These are phyloP conservation scores for Acaromyces ingoldii DNA, from an alignment of 1,284 basidiomycete genomes.

Conservation along the genomic window DNA sequence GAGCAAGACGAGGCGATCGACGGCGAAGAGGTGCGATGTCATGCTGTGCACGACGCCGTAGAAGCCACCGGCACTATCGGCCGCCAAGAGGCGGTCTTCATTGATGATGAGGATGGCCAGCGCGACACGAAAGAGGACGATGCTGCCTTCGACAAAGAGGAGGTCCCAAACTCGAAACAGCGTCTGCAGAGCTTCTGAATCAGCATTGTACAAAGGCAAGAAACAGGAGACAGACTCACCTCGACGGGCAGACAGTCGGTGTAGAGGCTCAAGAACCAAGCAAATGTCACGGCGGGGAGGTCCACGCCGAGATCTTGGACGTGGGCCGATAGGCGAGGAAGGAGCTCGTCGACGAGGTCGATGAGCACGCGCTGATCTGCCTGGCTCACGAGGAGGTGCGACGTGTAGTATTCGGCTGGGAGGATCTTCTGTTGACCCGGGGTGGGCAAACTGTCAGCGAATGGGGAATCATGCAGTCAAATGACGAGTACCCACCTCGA, in stretches of 20 bases:
- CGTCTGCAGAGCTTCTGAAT: constrained; percentile 21
- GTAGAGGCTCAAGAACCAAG: constrained; percentile 94
- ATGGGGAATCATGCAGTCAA: constrained; percentile 60
- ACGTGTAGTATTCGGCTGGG: constrained; percentile 53
- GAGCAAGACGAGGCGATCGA: constrained; percentile 74
- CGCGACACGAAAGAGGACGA: constrained; percentile 77
- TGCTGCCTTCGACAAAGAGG: constrained; percentile 88
- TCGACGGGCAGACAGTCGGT: constrained; percentile 94
- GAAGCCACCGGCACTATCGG: constrained; percentile 75
- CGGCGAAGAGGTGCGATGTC: constrained; percentile 84
- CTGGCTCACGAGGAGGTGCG: constrained; percentile 64
- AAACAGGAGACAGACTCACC: constrained; percentile 64
- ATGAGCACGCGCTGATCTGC: constrained; percentile 87
- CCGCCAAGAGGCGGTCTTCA: constrained; percentile 73
- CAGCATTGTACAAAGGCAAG: background rate
- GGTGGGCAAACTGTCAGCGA: background rate
- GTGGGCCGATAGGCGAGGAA: constrained; percentile 72
- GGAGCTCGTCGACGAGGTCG: constrained; percentile 72
- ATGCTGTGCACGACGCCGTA: constrained; percentile 79
- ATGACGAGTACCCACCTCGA: constrained; percentile 74
- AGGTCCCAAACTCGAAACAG: constrained; percentile 63
- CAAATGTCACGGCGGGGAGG: constrained; percentile 88
- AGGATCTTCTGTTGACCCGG: constrained; percentile 50
- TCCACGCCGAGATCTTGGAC: constrained; percentile 77
- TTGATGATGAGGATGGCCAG: constrained; percentile 77